phyloP scores from a whole-genome alignment of 805 yeast genomes.

The Sungouiozyma ichnusensis region DNA sequence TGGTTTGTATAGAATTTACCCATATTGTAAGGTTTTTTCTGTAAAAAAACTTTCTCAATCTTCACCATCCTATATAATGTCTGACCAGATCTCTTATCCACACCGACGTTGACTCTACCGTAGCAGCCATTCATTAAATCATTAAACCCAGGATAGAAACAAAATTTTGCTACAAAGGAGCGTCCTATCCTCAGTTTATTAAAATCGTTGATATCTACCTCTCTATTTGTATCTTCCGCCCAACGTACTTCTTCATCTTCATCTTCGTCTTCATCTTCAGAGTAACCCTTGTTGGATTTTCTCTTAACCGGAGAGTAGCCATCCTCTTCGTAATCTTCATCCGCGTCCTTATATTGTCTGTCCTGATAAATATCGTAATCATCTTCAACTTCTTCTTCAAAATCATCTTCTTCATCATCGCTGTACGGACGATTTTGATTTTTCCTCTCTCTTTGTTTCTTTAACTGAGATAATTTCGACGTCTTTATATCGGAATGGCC shows the following conservation, averaged over 20 bases:
- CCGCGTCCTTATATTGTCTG: slow-evolving; percentile 30
- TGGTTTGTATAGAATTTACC: slow-evolving; percentile 42
- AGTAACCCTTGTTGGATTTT: slow-evolving; percentile 21
- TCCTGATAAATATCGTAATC: slow-evolving; percentile 35
- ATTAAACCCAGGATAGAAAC: slow-evolving; percentile 75
- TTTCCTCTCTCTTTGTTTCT: slow-evolving; percentile 63
- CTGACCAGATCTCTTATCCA: slow-evolving; percentile 47
- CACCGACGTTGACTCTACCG: slow-evolving; percentile 76
- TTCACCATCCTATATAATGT: slow-evolving; percentile 76
- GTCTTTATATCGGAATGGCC: slow-evolving; percentile 31
- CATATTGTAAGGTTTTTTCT: slow-evolving; percentile 39
- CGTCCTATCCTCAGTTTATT: slow-evolving; percentile 72
- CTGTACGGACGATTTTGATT: slow-evolving; percentile 33
- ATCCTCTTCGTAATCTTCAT: slow-evolving; percentile 33
- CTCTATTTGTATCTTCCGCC: slow-evolving; percentile 32
- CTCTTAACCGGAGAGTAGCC: slow-evolving; percentile 29
- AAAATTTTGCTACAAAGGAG: slow-evolving; percentile 58
- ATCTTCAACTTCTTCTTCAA: slow-evolving; percentile 32
- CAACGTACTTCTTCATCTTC: slow-evolving; percentile 43
- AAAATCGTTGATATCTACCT: slow-evolving; percentile 50
- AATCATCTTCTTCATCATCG: slow-evolving; percentile 38
- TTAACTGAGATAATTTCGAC: slow-evolving; percentile 59
- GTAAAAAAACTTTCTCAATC: slow-evolving; percentile 52
- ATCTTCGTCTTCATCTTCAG: slow-evolving; percentile 29
- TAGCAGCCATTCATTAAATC: slow-evolving; percentile 61